These are phyloP conservation scores for Boletus pseudo-olivaceus DNA, from an alignment of 768 basidiomycete species.

Conservation along the genomic window DNA sequence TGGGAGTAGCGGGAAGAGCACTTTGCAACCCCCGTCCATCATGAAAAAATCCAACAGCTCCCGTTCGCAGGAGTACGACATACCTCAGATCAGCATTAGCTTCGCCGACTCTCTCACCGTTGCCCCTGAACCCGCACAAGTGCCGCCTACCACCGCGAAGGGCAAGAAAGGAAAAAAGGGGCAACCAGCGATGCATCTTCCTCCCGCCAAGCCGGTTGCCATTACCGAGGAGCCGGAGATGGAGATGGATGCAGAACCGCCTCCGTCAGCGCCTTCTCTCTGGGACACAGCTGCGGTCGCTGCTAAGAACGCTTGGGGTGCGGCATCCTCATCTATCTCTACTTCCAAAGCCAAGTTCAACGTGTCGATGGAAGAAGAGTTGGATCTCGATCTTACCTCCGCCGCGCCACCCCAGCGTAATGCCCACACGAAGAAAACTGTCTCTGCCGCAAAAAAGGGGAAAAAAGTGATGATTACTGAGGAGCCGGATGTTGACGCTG, in stretches of 20 bases:
- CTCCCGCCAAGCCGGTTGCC: constrained; percentile 12
- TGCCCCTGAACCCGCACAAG: constrained; percentile 9
- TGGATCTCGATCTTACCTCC: neutral
- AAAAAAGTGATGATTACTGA: constrained; percentile 28
- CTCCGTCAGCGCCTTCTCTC: neutral
- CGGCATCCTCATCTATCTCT: neutral
- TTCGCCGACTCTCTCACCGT: constrained; percentile 12
- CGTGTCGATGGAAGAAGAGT: constrained; percentile 10
- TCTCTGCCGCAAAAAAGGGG: constrained; percentile 17
- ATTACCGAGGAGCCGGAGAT: constrained; percentile 16
- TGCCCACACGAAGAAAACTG: constrained; percentile 2
- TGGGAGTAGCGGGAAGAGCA: constrained; percentile 2
- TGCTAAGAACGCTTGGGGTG: constrained; percentile 12
- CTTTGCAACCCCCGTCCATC: constrained; percentile 17
- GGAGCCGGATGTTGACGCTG: constrained; percentile 28
- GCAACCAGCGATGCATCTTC: constrained; percentile 10
- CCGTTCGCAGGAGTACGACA: constrained; percentile 25
- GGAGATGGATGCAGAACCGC: neutral
- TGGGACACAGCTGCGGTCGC: constrained; percentile 16
- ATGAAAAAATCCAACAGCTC: constrained; percentile 28
- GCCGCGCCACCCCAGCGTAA: constrained; percentile 4
- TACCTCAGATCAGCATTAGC: constrained; percentile 28
- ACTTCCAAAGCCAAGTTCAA: constrained; percentile 5
- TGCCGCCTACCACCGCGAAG: constrained; percentile 8
- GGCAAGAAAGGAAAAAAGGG: constrained; percentile 28